Conservation (phyloP, 2,329 filamentous ascomycete species). For the Chaetomium sp. region DNA sequence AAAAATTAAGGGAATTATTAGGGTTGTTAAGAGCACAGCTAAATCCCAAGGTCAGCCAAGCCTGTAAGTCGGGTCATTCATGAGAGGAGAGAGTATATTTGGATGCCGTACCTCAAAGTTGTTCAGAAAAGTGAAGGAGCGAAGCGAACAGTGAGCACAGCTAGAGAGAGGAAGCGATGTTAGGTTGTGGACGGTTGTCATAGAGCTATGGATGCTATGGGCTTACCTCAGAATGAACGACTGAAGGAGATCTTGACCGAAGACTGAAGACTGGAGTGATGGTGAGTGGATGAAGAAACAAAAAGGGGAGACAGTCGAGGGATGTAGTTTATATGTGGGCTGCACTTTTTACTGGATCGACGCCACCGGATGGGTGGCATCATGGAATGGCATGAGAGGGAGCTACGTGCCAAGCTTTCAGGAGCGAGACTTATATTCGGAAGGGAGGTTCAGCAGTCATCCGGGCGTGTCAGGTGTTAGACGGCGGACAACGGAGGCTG, state of each 20-base stretch:
- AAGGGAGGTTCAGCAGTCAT: constrained; percentile 32
- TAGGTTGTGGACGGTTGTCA: constrained; percentile 9
- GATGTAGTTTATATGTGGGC: constrained; percentile 34
- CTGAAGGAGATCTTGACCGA: constrained; percentile 30
- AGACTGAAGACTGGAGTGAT: constrained; percentile 23
- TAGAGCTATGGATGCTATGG: neutral
- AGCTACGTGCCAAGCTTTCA: constrained; percentile 28
- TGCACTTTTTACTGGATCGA: neutral
- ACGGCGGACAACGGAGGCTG: constrained; percentile 26
- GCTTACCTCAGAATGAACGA: constrained; percentile 44
- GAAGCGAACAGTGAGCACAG: constrained; percentile 45
- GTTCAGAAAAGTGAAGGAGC: constrained; percentile 36
- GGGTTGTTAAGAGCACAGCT: constrained; percentile 39
- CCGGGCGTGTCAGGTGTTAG: constrained; percentile 37
- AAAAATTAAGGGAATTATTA: constrained; percentile 29
- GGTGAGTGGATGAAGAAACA: constrained; percentile 32
- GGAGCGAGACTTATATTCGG: constrained; percentile 30
- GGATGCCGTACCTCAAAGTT: constrained; percentile 32
- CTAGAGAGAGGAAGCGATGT: constrained; percentile 23
- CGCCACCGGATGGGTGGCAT: constrained; percentile 2
- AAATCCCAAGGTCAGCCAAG: neutral
- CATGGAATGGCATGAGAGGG: constrained; percentile 23
- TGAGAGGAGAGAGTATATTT: no score
- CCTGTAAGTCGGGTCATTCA: no score
- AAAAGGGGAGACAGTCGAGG: constrained; percentile 21